phyloP scores from a whole-genome alignment of 305 asterid genomes.

The Fraxinus albicans region DNA sequence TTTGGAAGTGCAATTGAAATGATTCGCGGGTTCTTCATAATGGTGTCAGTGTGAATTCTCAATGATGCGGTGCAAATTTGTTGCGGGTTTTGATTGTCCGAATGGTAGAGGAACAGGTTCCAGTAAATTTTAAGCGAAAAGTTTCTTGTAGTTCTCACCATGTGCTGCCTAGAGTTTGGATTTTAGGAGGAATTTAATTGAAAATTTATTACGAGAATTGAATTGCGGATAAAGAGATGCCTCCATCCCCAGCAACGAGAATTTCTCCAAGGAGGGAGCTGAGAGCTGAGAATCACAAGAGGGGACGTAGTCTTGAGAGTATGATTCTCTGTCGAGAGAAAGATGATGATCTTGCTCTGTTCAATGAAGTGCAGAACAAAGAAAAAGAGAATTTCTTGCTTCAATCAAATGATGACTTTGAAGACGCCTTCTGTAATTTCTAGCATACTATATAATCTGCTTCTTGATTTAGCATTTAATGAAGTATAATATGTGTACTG shows the following conservation, averaged over 20 bases:
- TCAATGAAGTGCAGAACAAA: slow-evolving; percentile 85
- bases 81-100: slow-evolving; percentile 27
- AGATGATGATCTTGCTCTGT: slow-evolving; percentile 91
- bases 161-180: slow-evolving; percentile 33
- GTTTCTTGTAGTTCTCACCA: slow-evolving; percentile 19
- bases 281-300: slow-evolving; percentile 72
- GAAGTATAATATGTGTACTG: slow-evolving; percentile 7
- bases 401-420: slow-evolving; percentile 65
- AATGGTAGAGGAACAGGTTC: slow-evolving; percentile 24
- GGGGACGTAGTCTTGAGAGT: slow-evolving; percentile 87
- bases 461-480: slow-evolving; percentile 18
- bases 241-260: slow-evolving; percentile 82
- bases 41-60: slow-evolving; percentile 16
- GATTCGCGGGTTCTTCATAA: slow-evolving; percentile 15
- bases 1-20: slow-evolving; percentile 8
- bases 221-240: slow-evolving; percentile 49
- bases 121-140: neutral
- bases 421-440: slow-evolving; percentile 67
- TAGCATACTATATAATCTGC: slow-evolving; percentile 11
- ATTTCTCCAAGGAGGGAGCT: slow-evolving; percentile 79
- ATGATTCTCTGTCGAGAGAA: slow-evolving; percentile 53
- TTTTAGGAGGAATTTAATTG: slow-evolving; percentile 32
- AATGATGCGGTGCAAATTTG: slow-evolving; percentile 25
- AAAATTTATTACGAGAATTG: slow-evolving; percentile 24
- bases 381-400: slow-evolving; percentile 87